phyloP scores from a whole-genome alignment of 2,329 filamentous ascomycete genomes.

The Cercospora sp. region DNA sequence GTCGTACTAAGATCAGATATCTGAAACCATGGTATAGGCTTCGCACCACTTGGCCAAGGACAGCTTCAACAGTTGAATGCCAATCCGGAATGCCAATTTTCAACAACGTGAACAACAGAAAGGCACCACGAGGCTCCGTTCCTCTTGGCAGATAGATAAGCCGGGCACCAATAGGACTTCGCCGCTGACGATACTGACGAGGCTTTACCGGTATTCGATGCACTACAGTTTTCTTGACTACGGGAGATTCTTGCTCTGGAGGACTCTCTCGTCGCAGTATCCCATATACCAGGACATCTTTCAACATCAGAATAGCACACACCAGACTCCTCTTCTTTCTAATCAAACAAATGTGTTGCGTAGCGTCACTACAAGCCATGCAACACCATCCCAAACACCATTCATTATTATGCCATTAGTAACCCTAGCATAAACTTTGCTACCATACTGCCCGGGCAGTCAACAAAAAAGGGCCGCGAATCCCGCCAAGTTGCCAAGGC shows the following conservation, averaged over 20 bases:
- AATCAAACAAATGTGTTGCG: no score
- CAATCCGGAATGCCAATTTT: background rate
- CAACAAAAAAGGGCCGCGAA: background rate
- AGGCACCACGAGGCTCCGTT: background rate
- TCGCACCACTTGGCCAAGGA: background rate
- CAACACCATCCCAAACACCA: background rate
- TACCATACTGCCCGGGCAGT: background rate
- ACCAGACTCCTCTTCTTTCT: no score
- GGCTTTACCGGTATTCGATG: background rate
- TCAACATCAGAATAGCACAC: no score
- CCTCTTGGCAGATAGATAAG: background rate
- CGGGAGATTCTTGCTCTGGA: no score
- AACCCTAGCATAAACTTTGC: background rate
- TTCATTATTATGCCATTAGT: background rate
- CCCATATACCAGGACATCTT: no score
- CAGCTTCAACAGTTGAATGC: background rate
- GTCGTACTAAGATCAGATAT: background rate
- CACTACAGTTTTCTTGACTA: no score
- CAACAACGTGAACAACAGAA: background rate
- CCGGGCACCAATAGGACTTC: background rate
- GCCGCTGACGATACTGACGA: background rate
- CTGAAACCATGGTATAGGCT: background rate
- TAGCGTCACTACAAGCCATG: background rate
- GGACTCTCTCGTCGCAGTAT: no score
- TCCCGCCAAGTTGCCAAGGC: background rate